Conservation (phyloP, 306 rosid genomes). For the Adenanthera pavonina region DNA sequence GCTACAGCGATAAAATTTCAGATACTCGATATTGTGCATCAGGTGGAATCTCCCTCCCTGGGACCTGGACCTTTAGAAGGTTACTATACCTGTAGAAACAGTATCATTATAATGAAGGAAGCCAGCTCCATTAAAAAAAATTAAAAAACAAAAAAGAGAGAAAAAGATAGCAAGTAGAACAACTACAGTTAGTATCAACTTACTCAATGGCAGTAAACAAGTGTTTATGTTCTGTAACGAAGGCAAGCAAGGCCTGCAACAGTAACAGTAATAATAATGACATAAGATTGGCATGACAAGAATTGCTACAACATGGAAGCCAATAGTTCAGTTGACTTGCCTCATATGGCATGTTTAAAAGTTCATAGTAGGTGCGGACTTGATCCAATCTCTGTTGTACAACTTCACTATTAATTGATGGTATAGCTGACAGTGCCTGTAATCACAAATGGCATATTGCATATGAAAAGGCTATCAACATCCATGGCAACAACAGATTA, state of each 20-base stretch:
- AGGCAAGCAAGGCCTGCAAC: constrained; percentile 92
- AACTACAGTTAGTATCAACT: constrained; percentile 49
- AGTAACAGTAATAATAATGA: constrained; percentile 36
- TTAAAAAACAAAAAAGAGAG: background rate
- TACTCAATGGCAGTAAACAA: constrained; percentile 79
- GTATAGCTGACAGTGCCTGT: constrained; percentile 97
- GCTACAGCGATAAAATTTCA: constrained; percentile 66
- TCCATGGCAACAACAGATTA: background rate
- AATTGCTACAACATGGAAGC: constrained; percentile 7
- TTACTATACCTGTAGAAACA: constrained; percentile 69
- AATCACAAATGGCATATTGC: constrained; percentile 39
- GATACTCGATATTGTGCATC: constrained; percentile 78
- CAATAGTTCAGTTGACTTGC: constrained; percentile 53
- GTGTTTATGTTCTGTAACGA: constrained; percentile 84
- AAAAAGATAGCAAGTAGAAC: background rate
- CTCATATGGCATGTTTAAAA: constrained; percentile 98
- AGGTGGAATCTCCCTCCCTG: constrained; percentile 87
- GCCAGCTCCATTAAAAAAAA: background rate
- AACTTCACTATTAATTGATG: constrained; percentile 80
- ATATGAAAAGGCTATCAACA: constrained; percentile 16
- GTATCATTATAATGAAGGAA: constrained; percentile 34
- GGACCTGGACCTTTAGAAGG: constrained; percentile 90
- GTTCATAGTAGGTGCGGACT: constrained; percentile 95
- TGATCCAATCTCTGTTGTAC: constrained; percentile 90
- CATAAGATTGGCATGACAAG: constrained; percentile 32